These are phyloP conservation scores for Kodamaea arcana DNA, from an alignment of 1,139 yeast species.

Conservation along the genomic window DNA sequence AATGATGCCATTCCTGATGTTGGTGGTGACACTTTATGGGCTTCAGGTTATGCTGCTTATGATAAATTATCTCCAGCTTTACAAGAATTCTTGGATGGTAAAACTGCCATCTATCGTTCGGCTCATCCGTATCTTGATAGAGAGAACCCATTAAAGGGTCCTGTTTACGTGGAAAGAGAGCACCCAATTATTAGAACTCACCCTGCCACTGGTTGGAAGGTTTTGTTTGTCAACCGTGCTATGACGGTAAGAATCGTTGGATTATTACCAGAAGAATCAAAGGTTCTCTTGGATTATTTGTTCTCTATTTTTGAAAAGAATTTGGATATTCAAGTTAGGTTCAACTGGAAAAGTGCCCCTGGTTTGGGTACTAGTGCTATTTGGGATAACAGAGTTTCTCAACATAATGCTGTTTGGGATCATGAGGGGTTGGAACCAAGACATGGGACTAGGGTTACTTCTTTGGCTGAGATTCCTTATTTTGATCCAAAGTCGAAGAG, in stretches of 20 bases:
- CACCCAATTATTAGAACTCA: slow-evolving; percentile 50
- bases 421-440: slow-evolving; percentile 48
- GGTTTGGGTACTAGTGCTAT: slow-evolving; percentile 20
- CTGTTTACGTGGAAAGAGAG: slow-evolving; percentile 36
- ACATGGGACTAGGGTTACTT: slow-evolving; percentile 58
- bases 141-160: slow-evolving; percentile 40
- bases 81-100: slow-evolving; percentile 46
- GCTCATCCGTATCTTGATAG: slow-evolving; percentile 41
- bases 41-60: slow-evolving; percentile 48
- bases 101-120: slow-evolving; percentile 42
- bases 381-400: slow-evolving; percentile 22
- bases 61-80: slow-evolving; percentile 48
- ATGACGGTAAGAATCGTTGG: slow-evolving; percentile 44
- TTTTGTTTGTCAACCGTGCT: slow-evolving; percentile 41
- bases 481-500: slow-evolving; percentile 50
- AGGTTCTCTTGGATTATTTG: slow-evolving; percentile 34
- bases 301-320: slow-evolving; percentile 39
- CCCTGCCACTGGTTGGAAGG: slow-evolving; percentile 55
- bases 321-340: slow-evolving; percentile 41
- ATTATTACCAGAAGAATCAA: slow-evolving; percentile 37
- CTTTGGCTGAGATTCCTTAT: slow-evolving; percentile 53
- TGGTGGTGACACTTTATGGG: slow-evolving; percentile 52
- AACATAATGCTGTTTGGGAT: slow-evolving; percentile 43
- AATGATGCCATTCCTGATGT: slow-evolving; percentile 41
- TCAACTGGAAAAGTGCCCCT: slow-evolving; percentile 44